Percentiles rank a stretch among this genome's conserved stretches.
Conservation (phyloP, 139 green algal genomes). For the Edaphochlamys debaryana region DNA sequence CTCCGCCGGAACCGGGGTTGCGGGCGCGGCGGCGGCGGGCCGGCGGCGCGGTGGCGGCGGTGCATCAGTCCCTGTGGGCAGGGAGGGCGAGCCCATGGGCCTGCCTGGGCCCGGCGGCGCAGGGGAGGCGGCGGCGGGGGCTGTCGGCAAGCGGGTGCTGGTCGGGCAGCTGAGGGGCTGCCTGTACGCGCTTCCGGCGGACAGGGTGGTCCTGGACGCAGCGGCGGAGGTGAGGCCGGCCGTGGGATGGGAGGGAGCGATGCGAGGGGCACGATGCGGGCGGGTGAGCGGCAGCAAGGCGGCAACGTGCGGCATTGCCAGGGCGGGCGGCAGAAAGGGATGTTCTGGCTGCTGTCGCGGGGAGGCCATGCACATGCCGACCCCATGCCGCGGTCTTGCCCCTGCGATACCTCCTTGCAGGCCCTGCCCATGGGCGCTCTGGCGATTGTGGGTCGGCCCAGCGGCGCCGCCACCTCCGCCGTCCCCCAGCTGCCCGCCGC, state of each 20-base stretch:
- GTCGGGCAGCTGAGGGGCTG: conserved; percentile 59
- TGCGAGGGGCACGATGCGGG: neutral
- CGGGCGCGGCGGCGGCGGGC: neutral
- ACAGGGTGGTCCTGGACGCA: conserved; percentile 56
- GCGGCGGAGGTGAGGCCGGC: neutral
- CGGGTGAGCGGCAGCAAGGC: too few relatives aligned
- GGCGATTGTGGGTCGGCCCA: neutral
- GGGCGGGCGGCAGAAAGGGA: too few relatives aligned
- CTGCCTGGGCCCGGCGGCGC: too few relatives aligned
- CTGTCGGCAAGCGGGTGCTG: conserved; percentile 47
- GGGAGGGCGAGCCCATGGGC: too few relatives aligned
- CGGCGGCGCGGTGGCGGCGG: conserved; percentile 54
- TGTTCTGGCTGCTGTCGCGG: too few relatives aligned
- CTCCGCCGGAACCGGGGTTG: neutral
- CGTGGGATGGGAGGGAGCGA: neutral
- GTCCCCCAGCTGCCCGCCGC: neutral
- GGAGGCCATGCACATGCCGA: too few relatives aligned
- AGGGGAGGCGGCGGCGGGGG: neutral
- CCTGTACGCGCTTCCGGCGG: conserved; percentile 71
- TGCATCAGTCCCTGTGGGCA: too few relatives aligned
- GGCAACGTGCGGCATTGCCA: too few relatives aligned
- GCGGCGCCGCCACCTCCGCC: neutral
- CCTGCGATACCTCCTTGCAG: neutral
- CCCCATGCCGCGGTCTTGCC: too few relatives aligned
- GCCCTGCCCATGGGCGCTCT: neutral